phyloP scores from a whole-genome alignment of 257 asterid species.

The Solanum pimpinellifolium region DNA sequence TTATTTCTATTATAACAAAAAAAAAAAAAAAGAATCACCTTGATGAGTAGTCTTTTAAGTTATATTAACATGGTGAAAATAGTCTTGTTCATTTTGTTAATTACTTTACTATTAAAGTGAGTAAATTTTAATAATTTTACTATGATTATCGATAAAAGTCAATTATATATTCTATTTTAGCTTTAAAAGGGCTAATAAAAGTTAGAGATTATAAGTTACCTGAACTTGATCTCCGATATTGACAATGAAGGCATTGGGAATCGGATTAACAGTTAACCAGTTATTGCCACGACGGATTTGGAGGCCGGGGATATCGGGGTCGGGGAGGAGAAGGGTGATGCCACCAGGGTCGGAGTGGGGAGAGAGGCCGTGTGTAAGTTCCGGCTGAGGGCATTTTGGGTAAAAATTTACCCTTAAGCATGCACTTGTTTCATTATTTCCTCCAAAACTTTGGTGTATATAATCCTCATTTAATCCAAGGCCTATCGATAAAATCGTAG shows the following conservation, averaged over 20 bases:
- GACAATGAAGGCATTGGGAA: constrained; percentile 59
- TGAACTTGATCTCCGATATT: constrained; percentile 81
- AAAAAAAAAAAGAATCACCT: no score
- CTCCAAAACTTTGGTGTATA: constrained; percentile 59
- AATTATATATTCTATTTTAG: background rate
- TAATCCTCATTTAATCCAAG: constrained; percentile 56
- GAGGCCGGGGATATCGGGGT: constrained; percentile 57
- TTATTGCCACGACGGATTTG: constrained; percentile 47
- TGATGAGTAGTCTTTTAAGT: background rate
- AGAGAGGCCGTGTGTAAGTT: constrained; percentile 70
- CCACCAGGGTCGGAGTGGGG: constrained; percentile 89
- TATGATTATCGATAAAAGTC: background rate
- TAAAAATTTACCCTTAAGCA: constrained; percentile 63
- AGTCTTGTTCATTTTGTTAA: background rate
- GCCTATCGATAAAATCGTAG: constrained; percentile 37
- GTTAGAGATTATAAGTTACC: constrained; percentile 17
- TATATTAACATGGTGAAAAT: background rate
- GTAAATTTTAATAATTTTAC: background rate
- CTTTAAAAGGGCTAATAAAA: background rate
- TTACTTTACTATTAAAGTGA: background rate
- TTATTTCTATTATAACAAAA: no score
- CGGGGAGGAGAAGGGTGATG: constrained; percentile 69
- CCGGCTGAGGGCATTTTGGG: constrained; percentile 93
- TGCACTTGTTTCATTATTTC: constrained; percentile 36
- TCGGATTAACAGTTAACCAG: constrained; percentile 69